A percentile compares a stretch with the other conserved stretches of the same genome.
Conservation (phyloP, 345 rosid genomes). For the Populus pruinosa region DNA sequence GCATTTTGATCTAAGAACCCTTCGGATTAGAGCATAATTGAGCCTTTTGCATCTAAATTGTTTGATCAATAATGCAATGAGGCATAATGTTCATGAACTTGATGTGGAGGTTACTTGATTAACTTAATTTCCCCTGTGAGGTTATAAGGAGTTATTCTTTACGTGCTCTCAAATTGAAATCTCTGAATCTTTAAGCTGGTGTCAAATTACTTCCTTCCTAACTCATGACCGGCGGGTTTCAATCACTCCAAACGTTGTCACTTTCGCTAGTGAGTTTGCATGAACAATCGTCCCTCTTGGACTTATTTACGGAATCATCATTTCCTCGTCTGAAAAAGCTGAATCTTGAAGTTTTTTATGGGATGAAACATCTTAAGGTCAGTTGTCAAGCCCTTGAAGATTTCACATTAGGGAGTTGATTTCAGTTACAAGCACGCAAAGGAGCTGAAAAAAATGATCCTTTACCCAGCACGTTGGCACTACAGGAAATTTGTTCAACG, state of each 20-base stretch:
- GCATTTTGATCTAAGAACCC: conserved; percentile 48
- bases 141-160: conserved; percentile 48
- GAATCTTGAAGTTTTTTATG: conserved; percentile 48
- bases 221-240: conserved; percentile 50
- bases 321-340: conserved; percentile 58
- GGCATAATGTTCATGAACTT: conserved; percentile 62
- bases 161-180: conserved; percentile 48
- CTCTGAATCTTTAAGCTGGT: conserved; percentile 44
- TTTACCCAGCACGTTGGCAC: conserved; percentile 41
- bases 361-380: conserved; percentile 54
- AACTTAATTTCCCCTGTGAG: conserved; percentile 69
- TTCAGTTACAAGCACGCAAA: conserved; percentile 62
- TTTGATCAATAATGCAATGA: conserved; percentile 68
- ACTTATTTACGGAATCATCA: conserved; percentile 59
- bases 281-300: conserved; percentile 47
- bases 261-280: conserved; percentile 47
- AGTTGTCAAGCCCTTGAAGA: conserved; percentile 53
- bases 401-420: conserved; percentile 48
- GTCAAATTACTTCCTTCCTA: conserved; percentile 63
- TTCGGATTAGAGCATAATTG: conserved; percentile 48
- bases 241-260: conserved; percentile 45
- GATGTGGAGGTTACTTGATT: conserved; percentile 68
- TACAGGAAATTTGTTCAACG: conserved; percentile 51
- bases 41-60: conserved; percentile 58
- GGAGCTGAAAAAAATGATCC: conserved; percentile 66